Conservation (phyloP, 345 rosid genomes). For the Jatropha curcas region DNA sequence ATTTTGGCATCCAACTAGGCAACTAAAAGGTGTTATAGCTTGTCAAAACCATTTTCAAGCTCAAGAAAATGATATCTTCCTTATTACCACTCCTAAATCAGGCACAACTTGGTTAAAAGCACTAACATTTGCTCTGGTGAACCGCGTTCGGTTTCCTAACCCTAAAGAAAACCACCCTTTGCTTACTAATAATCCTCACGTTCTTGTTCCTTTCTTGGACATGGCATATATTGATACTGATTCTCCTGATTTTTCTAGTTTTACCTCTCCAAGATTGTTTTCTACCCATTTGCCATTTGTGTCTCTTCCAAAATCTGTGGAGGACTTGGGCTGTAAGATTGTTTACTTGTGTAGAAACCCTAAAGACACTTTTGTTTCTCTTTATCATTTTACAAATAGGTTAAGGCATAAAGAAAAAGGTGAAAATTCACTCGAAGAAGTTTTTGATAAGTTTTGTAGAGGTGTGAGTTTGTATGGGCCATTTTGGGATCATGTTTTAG, state of each 20-base stretch:
- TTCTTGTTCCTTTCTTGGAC: constrained; percentile 57
- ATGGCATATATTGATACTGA: constrained; percentile 11
- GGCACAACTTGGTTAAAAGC: constrained; percentile 73
- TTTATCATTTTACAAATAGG: constrained; percentile 56
- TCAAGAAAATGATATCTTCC: constrained; percentile 39
- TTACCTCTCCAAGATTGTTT: constrained; percentile 43
- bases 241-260: constrained; percentile 26
- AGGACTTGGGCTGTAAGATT: constrained; percentile 41
- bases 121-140: constrained; percentile 41
- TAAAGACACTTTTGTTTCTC: constrained; percentile 55
- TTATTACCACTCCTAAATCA: constrained; percentile 58
- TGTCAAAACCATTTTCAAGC: constrained; percentile 52
- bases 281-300: constrained; percentile 41
- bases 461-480: constrained; percentile 55
- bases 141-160: constrained; percentile 26
- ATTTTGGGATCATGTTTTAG: constrained; percentile 57
- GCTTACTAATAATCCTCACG: constrained; percentile 52
- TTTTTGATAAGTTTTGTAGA: constrained; percentile 45
- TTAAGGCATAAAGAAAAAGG: constrained; percentile 30
- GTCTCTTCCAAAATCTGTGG: constrained; percentile 38
- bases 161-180: constrained; percentile 44
- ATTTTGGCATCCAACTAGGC: constrained; percentile 43
- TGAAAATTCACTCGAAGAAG: constrained; percentile 30
- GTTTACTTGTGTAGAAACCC: constrained; percentile 62
- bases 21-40: constrained; percentile 37